Evolutionary conservation across 1,284 basidiomycete species (phyloP).

Genomic region (Earliella scabrosa): DNA sequence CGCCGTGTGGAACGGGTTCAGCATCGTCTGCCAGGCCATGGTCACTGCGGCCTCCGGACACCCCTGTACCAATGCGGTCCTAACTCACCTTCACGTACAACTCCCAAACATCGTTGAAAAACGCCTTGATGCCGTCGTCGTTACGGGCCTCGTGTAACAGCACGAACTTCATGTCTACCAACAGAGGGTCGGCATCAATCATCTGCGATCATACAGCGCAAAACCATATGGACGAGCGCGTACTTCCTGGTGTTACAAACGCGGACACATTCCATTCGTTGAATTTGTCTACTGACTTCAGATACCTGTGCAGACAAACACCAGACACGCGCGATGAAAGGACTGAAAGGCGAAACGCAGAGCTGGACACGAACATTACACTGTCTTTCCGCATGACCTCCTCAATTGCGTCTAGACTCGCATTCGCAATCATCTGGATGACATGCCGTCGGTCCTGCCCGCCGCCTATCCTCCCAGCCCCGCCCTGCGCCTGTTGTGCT

Average conservation of each 20-base stretch:
- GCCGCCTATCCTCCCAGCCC: constrained; percentile 63
- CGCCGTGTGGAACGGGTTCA: constrained; percentile 93
- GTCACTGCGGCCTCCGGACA: constrained; percentile 25
- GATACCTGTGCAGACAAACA: constrained; percentile 65
- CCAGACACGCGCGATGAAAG: constrained; percentile 9
- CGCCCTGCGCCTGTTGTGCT: constrained; percentile 58
- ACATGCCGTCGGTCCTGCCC: constrained; percentile 83
- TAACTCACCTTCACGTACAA: constrained; percentile 85
- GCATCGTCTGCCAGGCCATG: constrained; percentile 61
- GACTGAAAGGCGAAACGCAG: not conserved
- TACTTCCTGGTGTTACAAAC: constrained; percentile 92
- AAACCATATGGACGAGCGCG: constrained; percentile 36
- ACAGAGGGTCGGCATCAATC: constrained; percentile 17
- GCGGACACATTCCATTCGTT: constrained; percentile 97
- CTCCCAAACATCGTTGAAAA: constrained; percentile 96
- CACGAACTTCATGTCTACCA: constrained; percentile 86
- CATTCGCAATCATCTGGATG: constrained; percentile 96
- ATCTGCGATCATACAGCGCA: constrained; percentile 6
- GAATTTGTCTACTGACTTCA: constrained; percentile 92
- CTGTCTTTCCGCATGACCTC: constrained; percentile 87
- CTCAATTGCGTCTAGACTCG: constrained; percentile 89
- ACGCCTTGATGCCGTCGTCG: constrained; percentile 91
- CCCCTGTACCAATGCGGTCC: constrained; percentile 19
- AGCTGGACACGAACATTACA: constrained; percentile 68
- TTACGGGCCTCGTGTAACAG: constrained; percentile 93